phyloP scores from a whole-genome alignment of 179 eudicot genomes.

The Camellia oleifera region DNA sequence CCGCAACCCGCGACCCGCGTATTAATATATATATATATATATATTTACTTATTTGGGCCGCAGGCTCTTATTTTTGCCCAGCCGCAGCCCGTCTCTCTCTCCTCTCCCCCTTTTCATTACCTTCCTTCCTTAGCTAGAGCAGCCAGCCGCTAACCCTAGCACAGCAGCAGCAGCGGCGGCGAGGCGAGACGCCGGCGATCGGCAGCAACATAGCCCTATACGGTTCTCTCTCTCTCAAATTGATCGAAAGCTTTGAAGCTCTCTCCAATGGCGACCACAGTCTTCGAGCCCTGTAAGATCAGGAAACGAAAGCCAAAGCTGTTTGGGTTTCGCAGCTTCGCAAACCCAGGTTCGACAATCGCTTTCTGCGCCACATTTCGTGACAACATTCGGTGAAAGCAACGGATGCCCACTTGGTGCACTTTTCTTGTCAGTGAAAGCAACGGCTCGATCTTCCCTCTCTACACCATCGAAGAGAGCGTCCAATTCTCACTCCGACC shows the following conservation, averaged over 20 bases:
- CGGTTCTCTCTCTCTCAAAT: neutral
- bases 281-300: conserved; percentile 12
- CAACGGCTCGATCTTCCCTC: conserved; percentile 17
- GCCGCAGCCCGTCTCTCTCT: no score
- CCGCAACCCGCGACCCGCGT: no score
- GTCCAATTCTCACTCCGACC: conserved; percentile 15
- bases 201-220: no score
- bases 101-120: no score
- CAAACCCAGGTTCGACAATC: neutral
- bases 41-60: no score
- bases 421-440: conserved; percentile 8
- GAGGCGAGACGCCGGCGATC: no score
- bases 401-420: conserved; percentile 32
- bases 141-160: no score
- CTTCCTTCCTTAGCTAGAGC: no score
- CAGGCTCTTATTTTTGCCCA: no score
- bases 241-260: neutral
- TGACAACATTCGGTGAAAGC: conserved; percentile 23
- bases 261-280: conserved; percentile 18
- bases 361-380: conserved; percentile 21
- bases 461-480: conserved; percentile 31
- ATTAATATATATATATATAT: no score
- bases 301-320: conserved; percentile 19
- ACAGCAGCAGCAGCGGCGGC: no score
- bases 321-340: conserved; percentile 13